phyloP scores from a whole-genome alignment of 2,329 filamentous ascomycete species.

The Fusarium neocosmosporiellum region DNA sequence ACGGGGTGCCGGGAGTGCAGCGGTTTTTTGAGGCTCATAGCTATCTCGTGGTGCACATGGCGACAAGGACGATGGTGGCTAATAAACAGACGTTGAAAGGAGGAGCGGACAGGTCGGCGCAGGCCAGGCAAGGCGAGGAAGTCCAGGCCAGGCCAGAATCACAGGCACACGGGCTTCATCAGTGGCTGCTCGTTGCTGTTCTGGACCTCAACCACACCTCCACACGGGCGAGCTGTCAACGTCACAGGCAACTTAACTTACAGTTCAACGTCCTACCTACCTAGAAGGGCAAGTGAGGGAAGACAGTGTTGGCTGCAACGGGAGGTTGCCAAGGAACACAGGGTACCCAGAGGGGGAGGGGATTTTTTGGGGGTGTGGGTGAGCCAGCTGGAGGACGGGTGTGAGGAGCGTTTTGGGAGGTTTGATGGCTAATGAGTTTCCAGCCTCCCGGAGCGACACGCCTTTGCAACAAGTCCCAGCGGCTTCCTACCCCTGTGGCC shows the following conservation, averaged over 20 bases:
- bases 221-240: slow-evolving; percentile 20
- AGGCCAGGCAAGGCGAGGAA: neutral
- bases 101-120: neutral
- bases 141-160: neutral
- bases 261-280: slow-evolving; percentile 25
- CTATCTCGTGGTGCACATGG: slow-evolving; percentile 20
- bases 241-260: slow-evolving; percentile 13
- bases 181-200: slow-evolving; percentile 2
- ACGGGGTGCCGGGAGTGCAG: slow-evolving; percentile 24
- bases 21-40: slow-evolving; percentile 13
- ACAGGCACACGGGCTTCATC: neutral
- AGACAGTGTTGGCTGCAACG: slow-evolving; percentile 14
- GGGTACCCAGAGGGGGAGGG: slow-evolving; percentile 24
- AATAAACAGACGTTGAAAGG: slow-evolving; percentile 14
- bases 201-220: neutral
- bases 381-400: neutral
- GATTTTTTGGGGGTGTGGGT: slow-evolving; percentile 13
- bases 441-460: slow-evolving; percentile 34
- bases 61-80: slow-evolving; percentile 19
- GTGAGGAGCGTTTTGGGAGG: slow-evolving; percentile 22
- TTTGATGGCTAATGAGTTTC: slow-evolving; percentile 22
- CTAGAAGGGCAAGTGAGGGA: slow-evolving; percentile 11
- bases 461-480: slow-evolving; percentile 32
- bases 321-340: slow-evolving; percentile 12
- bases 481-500: slow-evolving; percentile 35